A percentile compares a stretch with the other conserved stretches of the same genome.
phyloP scores from a whole-genome alignment of 495 filamentous ascomycete species.

The Neurospora sublineolata region DNA sequence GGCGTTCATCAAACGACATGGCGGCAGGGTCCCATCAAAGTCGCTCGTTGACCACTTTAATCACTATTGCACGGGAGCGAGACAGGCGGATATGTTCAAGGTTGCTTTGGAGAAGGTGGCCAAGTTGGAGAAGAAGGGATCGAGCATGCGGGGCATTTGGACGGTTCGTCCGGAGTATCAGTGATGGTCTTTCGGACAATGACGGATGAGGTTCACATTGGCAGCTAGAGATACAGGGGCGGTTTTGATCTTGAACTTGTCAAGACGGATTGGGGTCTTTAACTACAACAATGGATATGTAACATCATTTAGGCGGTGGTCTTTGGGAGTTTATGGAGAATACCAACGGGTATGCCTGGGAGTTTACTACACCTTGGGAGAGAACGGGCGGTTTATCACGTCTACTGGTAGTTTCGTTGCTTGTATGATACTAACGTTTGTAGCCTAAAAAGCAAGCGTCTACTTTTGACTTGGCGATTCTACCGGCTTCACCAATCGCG shows the following conservation, averaged over 20 bases:
- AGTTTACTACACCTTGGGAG: not conserved
- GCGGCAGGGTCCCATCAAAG: conserved; percentile 60
- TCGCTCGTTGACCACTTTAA: conserved; percentile 68
- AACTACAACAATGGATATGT: not conserved
- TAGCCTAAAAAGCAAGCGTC: not conserved
- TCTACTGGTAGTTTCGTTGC: not conserved
- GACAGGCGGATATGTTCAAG: conserved; percentile 38
- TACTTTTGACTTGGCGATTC: not conserved
- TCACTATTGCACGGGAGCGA: conserved; percentile 32
- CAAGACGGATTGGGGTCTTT: not conserved
- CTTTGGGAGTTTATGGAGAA: not conserved
- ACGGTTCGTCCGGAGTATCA: conserved; percentile 19
- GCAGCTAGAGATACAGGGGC: not conserved
- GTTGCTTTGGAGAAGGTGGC: conserved; percentile 39
- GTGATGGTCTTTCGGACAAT: not conserved
- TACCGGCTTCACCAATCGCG: not conserved
- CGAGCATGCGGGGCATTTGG: conserved; percentile 34
- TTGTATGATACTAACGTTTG: not conserved
- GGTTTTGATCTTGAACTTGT: not conserved
- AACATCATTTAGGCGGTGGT: not conserved
- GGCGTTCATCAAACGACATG: conserved; percentile 58
- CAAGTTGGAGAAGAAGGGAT: conserved; percentile 27
- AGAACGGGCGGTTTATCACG: not conserved
- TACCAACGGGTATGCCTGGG: not conserved
- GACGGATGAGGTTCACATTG: not conserved